These are phyloP conservation scores for Quercus agrifolia DNA, from an alignment of 306 rosid species.

Conservation along the genomic window DNA sequence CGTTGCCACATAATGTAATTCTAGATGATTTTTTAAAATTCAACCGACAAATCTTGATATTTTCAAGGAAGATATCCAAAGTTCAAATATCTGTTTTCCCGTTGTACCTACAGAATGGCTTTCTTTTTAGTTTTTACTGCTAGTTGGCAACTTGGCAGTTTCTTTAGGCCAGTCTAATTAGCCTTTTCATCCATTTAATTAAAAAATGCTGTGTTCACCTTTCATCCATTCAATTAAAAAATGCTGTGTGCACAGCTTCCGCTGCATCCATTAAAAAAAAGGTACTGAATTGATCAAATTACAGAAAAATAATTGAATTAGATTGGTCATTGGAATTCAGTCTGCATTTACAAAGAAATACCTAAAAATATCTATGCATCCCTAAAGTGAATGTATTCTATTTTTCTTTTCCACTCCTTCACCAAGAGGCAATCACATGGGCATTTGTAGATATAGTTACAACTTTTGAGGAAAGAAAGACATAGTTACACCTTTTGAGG, in stretches of 20 bases:
- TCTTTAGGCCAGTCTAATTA: not conserved
- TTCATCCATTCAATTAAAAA: no score
- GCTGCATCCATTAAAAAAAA: no score
- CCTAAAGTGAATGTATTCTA: not conserved
- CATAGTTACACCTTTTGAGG: not conserved
- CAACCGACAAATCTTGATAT: no score
- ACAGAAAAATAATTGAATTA: not conserved
- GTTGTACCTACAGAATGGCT: no score
- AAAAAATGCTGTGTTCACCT: no score
- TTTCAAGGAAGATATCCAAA: no score
- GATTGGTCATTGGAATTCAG: not conserved
- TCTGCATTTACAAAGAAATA: conserved; percentile 23
- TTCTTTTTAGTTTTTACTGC: no score
- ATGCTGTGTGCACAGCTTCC: no score
- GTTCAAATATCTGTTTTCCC: no score
- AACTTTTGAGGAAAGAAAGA: not conserved
- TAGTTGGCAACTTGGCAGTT: not conserved
- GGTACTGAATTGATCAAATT: not conserved
- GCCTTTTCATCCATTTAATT: no score
- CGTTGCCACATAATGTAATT: no score
- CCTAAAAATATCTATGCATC: not conserved
- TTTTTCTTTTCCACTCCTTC: not conserved
- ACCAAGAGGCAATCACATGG: not conserved
- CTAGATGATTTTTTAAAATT: no score
- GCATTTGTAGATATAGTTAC: not conserved